Conservation (phyloP, 768 basidiomycete species). For the Gautieria morchelliformis region DNA sequence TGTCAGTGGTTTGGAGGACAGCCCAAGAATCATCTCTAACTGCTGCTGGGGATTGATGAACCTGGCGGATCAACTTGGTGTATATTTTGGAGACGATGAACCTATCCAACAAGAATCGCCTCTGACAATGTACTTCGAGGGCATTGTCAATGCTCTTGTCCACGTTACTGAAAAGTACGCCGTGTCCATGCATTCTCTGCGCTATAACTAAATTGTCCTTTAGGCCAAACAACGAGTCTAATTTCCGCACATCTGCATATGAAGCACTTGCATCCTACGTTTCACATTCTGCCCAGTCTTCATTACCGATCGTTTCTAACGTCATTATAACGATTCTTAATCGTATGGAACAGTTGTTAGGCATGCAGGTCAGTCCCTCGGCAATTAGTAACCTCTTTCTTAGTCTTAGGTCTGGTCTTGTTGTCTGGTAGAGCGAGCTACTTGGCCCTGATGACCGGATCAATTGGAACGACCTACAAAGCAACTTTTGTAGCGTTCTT, state of each 20-base stretch:
- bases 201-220: not conserved
- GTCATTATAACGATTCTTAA: constrained; percentile 74
- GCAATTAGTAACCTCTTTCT: not conserved
- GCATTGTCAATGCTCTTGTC: constrained; percentile 74
- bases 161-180: constrained; percentile 79
- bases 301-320: constrained; percentile 71
- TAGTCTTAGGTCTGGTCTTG: not conserved
- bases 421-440: constrained; percentile 64
- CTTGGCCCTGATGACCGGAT: constrained; percentile 92
- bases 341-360: constrained; percentile 82
- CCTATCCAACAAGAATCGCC: constrained; percentile 46
- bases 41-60: constrained; percentile 98
- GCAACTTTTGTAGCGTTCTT: constrained; percentile 86
- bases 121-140: constrained; percentile 85
- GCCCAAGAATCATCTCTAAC: constrained; percentile 80
- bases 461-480: constrained; percentile 98
- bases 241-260: constrained; percentile 92
- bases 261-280: constrained; percentile 89
- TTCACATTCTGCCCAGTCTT: constrained; percentile 69
- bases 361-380: constrained; percentile 54
- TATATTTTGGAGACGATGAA: constrained; percentile 53
- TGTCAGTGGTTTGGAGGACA: constrained; percentile 70
- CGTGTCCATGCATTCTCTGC: not conserved
- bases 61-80: constrained; percentile 78
- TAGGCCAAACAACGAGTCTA: constrained; percentile 78